Evolutionary conservation across 75 land plant genomes (phyloP), one percentile per base, ranked within the genome.

Genomic region (Pseudotsuga menziesii): DNA sequence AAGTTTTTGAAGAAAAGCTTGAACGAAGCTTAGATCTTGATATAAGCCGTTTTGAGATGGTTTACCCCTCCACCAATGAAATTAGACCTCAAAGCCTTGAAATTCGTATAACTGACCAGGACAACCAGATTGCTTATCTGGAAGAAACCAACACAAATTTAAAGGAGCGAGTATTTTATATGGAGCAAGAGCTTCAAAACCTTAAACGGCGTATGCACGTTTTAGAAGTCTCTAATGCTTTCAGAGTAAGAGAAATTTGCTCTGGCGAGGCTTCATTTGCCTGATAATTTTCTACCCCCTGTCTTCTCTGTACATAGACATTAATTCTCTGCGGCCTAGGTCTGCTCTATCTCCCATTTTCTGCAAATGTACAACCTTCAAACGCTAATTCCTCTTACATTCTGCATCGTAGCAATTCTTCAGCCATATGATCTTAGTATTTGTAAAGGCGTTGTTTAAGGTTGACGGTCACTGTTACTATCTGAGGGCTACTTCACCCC

Each of bases 51-150:
- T 85, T 85, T 63, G 86, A 85, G 59, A 83, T 85, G 73, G 61
- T 74, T 55, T 85, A 78, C 39, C 86, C 86, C 13, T 56, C 55
- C 15, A 61, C 0, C 29, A 61, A 61, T 23, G 29, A 27, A 61
- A 61, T 61, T 13, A 14, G 12, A 39, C 61, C 73, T 26, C 82
- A 32, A 73, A 82, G 44, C 35, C 60, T 79, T 69, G 82, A 80
- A 58, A 63, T 71, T 39, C 75, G 75, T 39, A 44, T 82, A 48
- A 69, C 56, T 57, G 83, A 76, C 58, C 85, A 82, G 71, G 79
- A 83, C 54, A 83, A 78, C 56, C 84, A 82, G n/a, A 83, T 83
- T 56, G 84, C 77, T 20, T 75, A 76, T 54, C 60, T 83, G 85
- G 85, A 83, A 56, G 85, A 76, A 36, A 78, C 83, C 74, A 83